phyloP scores from a whole-genome alignment of 2,329 filamentous ascomycete species.

The Cadophora luteo-olivacea region DNA sequence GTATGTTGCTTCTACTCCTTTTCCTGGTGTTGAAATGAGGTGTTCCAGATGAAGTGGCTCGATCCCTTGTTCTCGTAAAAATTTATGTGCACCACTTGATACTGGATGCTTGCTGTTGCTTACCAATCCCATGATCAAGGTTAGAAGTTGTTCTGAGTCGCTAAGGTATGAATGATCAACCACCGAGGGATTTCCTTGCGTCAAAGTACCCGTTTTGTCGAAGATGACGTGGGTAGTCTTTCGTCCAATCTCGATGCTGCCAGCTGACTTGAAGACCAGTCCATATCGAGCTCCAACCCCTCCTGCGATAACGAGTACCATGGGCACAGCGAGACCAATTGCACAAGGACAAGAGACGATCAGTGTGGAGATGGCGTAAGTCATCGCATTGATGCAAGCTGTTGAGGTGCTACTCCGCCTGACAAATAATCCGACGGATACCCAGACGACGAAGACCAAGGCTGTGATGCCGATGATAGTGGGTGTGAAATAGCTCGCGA shows the following conservation, averaged over 20 bases:
- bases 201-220: conserved; percentile 83
- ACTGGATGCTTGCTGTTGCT: conserved; percentile 39
- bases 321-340: conserved; percentile 73
- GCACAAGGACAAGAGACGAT: conserved; percentile 83
- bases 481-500: conserved; percentile 75
- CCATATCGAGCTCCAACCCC: conserved; percentile 69
- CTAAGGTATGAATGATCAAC: conserved; percentile 46
- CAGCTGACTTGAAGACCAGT: conserved; percentile 73
- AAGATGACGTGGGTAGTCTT: conserved; percentile 73
- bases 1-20: conserved; percentile 51
- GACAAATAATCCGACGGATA: conserved; percentile 60
- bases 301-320: conserved; percentile 77
- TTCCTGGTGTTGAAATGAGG: conserved; percentile 46
- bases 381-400: conserved; percentile 66
- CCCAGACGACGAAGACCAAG: conserved; percentile 69
- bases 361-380: conserved; percentile 71
- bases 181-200: conserved; percentile 63
- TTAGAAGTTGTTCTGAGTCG: not conserved
- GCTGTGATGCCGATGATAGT: conserved; percentile 63
- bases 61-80: conserved; percentile 41
- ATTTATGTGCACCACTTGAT: conserved; percentile 44
- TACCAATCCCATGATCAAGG: conserved; percentile 44
- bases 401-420: conserved; percentile 51
- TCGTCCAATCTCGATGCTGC: conserved; percentile 66
- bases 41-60: conserved; percentile 40